phyloP scores from a whole-genome alignment of 2,329 filamentous ascomycete species.

The Xylariaceae sp. region DNA sequence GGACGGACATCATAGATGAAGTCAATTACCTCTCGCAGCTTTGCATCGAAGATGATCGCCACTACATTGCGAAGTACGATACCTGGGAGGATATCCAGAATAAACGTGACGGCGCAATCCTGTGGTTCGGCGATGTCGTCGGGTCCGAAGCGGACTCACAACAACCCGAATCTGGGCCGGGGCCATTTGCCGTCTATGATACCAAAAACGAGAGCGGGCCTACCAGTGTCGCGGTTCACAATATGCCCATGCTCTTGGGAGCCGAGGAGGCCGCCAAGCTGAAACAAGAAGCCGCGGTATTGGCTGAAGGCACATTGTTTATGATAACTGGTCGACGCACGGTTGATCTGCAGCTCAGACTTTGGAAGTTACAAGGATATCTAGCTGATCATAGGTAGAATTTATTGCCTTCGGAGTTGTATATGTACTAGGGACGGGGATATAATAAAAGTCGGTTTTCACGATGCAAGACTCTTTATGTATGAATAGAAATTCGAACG shows the following conservation, averaged over 20 bases:
- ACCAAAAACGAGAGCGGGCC: constrained; percentile 32
- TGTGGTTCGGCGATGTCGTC: constrained; percentile 36
- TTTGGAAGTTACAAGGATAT: constrained; percentile 58
- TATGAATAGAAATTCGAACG: not conserved
- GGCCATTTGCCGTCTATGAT: constrained; percentile 43
- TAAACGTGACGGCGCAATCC: constrained; percentile 39
- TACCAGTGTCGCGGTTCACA: constrained; percentile 45
- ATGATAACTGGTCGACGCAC: constrained; percentile 41
- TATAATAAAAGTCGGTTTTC: too few relatives aligned
- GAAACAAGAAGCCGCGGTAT: constrained; percentile 29
- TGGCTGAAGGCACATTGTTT: constrained; percentile 37
- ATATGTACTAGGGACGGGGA: constrained; percentile 1
- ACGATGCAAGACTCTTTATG: not conserved
- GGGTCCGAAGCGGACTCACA: not conserved
- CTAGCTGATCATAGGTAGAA: constrained; percentile 27
- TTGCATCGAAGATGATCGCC: constrained; percentile 25
- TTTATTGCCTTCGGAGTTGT: not conserved
- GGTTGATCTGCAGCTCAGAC: constrained; percentile 41
- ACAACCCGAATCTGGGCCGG: constrained; percentile 18
- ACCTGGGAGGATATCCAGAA: constrained; percentile 39
- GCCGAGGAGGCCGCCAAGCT: constrained; percentile 39
- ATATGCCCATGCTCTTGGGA: constrained; percentile 48
- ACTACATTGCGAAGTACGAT: constrained; percentile 40
- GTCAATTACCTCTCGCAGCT: constrained; percentile 38
- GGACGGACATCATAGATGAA: constrained; percentile 41